phyloP scores from a whole-genome alignment of 352 stramenopile genomes.

The Globisporangium ultimum region DNA sequence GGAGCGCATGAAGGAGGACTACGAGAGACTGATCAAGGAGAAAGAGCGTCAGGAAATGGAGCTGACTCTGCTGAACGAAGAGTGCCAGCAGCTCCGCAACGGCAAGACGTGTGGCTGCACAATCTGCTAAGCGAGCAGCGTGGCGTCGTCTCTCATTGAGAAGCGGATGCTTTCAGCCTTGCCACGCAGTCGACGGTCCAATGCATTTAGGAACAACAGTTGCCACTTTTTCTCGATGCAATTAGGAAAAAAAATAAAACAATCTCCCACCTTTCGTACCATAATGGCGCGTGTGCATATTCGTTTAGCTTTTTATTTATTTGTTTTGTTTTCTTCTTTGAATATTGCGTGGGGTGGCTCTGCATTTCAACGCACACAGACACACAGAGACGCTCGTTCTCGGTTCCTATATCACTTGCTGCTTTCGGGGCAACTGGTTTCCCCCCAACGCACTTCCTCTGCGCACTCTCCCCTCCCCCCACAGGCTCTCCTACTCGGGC shows the following conservation, averaged over 20 bases:
- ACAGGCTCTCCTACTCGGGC: background rate
- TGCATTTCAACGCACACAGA: background rate
- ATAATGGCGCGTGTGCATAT: too few species aligned
- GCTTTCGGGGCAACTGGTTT: background rate
- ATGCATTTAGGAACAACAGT: too few species aligned
- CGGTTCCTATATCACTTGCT: background rate
- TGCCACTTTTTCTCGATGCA: too few species aligned
- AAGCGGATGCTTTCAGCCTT: background rate
- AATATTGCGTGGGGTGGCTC: too few species aligned
- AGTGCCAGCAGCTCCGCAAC: slow-evolving; percentile 75
- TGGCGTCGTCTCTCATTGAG: background rate
- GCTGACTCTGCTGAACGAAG: slow-evolving; percentile 70
- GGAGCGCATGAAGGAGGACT: slow-evolving; percentile 55
- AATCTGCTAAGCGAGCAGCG: slow-evolving; percentile 42
- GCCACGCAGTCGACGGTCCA: too few species aligned
- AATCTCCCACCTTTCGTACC: too few species aligned
- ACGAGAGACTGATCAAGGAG: slow-evolving; percentile 72
- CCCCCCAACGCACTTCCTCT: too few species aligned
- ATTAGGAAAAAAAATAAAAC: too few species aligned
- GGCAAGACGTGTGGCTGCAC: slow-evolving; percentile 63
- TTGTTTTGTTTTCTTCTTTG: too few species aligned
- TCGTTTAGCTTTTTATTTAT: too few species aligned
- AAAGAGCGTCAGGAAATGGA: slow-evolving; percentile 81
- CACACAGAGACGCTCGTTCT: background rate
- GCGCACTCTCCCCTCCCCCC: background rate